Evolutionary conservation across 2,329 filamentous ascomycete genomes (phyloP), one percentile per base, ranked within the genome.

Genomic region (Emydomyces testavorans): DNA sequence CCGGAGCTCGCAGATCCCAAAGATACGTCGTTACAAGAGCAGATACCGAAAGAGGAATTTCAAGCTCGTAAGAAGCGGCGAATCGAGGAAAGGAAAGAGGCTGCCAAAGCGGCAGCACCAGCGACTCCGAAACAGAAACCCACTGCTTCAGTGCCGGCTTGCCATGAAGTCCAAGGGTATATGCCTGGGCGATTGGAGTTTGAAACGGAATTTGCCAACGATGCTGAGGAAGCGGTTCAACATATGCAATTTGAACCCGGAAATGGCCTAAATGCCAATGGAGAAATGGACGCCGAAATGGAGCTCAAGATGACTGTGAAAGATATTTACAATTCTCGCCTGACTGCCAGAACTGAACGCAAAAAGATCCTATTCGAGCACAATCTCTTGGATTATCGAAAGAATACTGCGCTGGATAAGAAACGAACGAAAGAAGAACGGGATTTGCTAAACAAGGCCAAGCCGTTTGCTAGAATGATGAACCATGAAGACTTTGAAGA

Each of bases 361-460:
- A 98, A 98, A 68, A 93, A 92, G 69, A 84, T 96, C 43, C 84
- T 98, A 4, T 96, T 98, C 58, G 89, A 96, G 62, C 92, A 98
- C 65, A 85, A 85, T 51, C 73, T 98, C 23, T 73, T 98, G 3
- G 90, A 98, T 48, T 98, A 98, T 60, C 77, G 88, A 53, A 93
- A 94, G 65, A 94, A 94, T 62, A 83, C 78, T 21, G 84, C 87
- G 43, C 65, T 82, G 3, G 92, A 98, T 61, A 98, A 96, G 77
- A 94, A 89, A 68, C 79, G 89, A 28, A 93, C 87, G 0, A 96
- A 96, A 62, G 92, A 98, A 62, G 92, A 98, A 65, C 79, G 83
- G 46, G 92, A 96, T 46, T 68, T 96, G 11, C 67, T 94, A 13
- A 90, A 90, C 67, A 94, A 94, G 63, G 84, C 88, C 4, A 98